These are phyloP conservation scores for Globisporangium echinulatum DNA, from an alignment of 352 stramenopile species.

Conservation along the genomic window DNA sequence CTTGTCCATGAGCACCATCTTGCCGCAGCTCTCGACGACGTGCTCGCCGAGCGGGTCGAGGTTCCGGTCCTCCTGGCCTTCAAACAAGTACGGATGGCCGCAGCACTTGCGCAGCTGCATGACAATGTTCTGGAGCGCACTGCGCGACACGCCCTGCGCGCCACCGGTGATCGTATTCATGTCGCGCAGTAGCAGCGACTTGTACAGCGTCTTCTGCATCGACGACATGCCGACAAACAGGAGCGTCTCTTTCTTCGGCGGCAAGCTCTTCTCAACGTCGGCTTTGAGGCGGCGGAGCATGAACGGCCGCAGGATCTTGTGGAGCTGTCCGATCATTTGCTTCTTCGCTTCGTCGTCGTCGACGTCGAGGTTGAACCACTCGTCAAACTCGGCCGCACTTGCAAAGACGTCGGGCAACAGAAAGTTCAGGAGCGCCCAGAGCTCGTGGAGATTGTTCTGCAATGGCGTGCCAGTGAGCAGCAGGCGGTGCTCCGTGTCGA, in stretches of 20 bases:
- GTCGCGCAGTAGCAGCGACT: constrained; percentile 93
- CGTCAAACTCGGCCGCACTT: constrained; percentile 80
- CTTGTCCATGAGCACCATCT: constrained; percentile 96
- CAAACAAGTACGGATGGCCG: constrained; percentile 91
- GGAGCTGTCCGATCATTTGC: constrained; percentile 84
- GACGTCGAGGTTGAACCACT: constrained; percentile 87
- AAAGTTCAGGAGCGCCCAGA: constrained; percentile 94
- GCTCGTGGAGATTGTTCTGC: constrained; percentile 94
- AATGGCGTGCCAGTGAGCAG: constrained; percentile 93
- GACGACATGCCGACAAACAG: constrained; percentile 88
- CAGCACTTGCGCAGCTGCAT: constrained; percentile 89
- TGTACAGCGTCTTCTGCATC: constrained; percentile 96
- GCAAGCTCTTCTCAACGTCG: constrained; percentile 97
- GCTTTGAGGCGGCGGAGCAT: constrained; percentile 98
- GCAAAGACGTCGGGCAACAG: constrained; percentile 92
- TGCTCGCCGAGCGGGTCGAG: constrained; percentile 95
- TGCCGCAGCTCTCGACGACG: constrained; percentile 96
- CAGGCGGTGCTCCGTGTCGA: constrained; percentile 80
- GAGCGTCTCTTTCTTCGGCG: constrained; percentile 97
- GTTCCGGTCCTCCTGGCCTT: constrained; percentile 93
- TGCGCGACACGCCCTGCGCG: constrained; percentile 62
- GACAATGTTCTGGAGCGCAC: constrained; percentile 81
- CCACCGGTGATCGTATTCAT: constrained; percentile 87
- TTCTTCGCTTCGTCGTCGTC: constrained; percentile 88
- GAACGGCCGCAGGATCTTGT: constrained; percentile 91